Base-by-base conservation (phyloP, 2,329 filamentous ascomycete genomes). In the Penicillium fuscoglaucum region DNA sequence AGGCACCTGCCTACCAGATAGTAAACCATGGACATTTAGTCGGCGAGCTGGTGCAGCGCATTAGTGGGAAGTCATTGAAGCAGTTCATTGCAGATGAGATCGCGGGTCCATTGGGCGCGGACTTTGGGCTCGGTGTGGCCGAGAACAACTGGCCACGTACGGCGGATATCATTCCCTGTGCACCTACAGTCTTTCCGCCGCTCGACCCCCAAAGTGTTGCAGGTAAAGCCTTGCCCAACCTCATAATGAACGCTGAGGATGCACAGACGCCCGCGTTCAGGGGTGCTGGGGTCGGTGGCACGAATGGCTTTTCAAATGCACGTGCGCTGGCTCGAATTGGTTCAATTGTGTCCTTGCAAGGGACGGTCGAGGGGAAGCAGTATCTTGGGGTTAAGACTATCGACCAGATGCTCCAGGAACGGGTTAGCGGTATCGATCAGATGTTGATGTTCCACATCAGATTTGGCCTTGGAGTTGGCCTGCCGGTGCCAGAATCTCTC, bases 251-350 rank as follows among this genome's bases (percentile, higher is more conserved):
- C 4, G 67, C 71, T 0, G 59, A 63, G 1, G 39, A 63, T 6
- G 59, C 69, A 0, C 66, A 62, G 21, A 72, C 69, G 0, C 64
- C 71, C 0, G 65, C 33, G 0, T 82, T 79, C 70, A 72, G 78
- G 24, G 61, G 62, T 0, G 70, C 74, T 2, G 78, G 79, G 49
- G 63, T 81, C 5, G 79, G 79, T 0, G 75, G 76, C 0, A 62
- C 68, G 1, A 81, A 80, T 58, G 82, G 81, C 0, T 76, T 81
- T 52, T 63, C 67, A 1, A 84, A 83, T 60, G 78, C 80, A 12
- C 70, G 75, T 4, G 72, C 71, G 0, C 49, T 83, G 26, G 76
- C 72, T 6, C 70, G 70, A 1, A 78, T 83, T 21, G 67, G 80
- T 8, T 78, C 77, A 6, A 56, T 73, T 6, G 66, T 80, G 19